Conservation (phyloP, 176 grass and related monocot genomes). For the Triticum dicoccoides region DNA sequence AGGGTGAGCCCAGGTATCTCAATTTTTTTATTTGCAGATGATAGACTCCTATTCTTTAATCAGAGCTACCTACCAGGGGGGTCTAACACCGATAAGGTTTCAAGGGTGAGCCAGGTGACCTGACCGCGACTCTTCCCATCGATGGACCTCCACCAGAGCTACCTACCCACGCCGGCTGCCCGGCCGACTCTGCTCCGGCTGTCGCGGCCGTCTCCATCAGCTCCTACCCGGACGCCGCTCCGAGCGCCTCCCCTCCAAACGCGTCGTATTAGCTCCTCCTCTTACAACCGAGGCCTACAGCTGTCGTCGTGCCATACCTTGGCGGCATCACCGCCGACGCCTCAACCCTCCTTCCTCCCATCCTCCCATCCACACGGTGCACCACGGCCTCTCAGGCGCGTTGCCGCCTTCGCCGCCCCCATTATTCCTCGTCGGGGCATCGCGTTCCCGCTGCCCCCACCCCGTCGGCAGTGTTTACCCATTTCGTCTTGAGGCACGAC, state of each 20-base stretch:
- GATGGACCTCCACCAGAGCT: background rate
- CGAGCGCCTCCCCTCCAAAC: background rate
- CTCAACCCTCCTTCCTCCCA: background rate
- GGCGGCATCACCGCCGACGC: background rate
- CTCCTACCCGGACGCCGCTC: background rate
- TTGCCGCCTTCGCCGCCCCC: no score
- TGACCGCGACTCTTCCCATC: slow-evolving; percentile 4
- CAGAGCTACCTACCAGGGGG: no score
- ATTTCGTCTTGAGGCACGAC: background rate
- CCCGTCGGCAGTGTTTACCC: background rate
- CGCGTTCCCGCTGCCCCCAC: background rate
- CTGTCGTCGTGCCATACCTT: background rate
- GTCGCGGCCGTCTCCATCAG: background rate
- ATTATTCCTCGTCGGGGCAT: background rate
- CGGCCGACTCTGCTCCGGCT: background rate
- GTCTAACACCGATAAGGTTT: no score
- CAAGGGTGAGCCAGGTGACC: background rate
- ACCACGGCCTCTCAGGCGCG: background rate
- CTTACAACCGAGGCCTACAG: background rate
- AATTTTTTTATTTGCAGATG: no score
- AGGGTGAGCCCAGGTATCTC: no score
- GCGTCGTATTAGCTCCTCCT: no score
- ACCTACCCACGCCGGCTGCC: background rate
- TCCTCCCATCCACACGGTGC: background rate
- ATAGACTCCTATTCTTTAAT: no score